phyloP scores from a whole-genome alignment of 2,329 filamentous ascomycete species.

The Aureobasidium namibiae region DNA sequence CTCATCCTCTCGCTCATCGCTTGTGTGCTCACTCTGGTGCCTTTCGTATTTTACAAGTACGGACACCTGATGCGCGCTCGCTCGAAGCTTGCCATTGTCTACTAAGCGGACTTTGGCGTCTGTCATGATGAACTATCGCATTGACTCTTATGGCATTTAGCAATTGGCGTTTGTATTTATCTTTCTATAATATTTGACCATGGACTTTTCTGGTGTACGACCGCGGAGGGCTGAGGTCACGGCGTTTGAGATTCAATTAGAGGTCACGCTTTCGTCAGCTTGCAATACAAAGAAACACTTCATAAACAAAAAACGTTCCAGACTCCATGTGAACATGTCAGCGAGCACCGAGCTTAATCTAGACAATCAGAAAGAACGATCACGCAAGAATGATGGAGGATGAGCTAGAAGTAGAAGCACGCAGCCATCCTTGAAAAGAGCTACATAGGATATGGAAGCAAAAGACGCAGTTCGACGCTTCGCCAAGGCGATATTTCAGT shows the following conservation, averaged over 20 bases:
- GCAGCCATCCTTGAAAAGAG: not conserved
- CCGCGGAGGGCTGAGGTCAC: not conserved
- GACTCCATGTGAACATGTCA: not conserved
- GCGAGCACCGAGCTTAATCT: not conserved
- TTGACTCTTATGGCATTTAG: conserved; percentile 5
- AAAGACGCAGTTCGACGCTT: not conserved
- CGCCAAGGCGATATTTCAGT: not conserved
- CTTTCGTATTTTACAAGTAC: conserved; percentile 38
- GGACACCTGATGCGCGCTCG: conserved; percentile 32
- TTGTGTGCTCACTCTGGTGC: conserved; percentile 34
- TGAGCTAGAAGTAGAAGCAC: not conserved
- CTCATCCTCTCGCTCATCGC: conserved; percentile 41
- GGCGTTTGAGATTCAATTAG: not conserved
- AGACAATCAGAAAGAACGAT: not conserved
- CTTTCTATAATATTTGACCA: not conserved
- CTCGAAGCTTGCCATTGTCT: conserved; percentile 29
- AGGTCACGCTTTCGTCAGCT: not conserved
- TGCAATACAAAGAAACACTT: not conserved
- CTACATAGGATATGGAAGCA: not conserved
- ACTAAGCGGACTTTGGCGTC: not conserved
- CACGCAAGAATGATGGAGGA: not conserved
- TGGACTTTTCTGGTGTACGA: not conserved
- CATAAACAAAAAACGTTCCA: not conserved
- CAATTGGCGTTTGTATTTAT: not conserved
- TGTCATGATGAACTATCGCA: not conserved